These are phyloP conservation scores for Excoecaria cochinchinensis DNA, from an alignment of 345 rosid species.

Conservation along the genomic window DNA sequence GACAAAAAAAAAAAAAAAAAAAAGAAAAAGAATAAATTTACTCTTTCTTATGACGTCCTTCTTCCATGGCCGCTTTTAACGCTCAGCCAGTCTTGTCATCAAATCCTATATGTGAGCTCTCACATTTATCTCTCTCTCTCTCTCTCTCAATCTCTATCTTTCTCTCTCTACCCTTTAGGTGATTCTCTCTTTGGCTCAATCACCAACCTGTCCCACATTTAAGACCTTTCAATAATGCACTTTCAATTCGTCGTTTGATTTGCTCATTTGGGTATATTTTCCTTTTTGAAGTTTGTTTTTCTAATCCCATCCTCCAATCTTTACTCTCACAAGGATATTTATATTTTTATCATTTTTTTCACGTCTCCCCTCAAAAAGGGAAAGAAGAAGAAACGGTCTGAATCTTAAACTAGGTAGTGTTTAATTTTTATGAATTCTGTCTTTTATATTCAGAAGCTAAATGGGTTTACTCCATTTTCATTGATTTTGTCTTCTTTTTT, in stretches of 20 bases:
- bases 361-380: not conserved
- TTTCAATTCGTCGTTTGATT: constrained; percentile 35
- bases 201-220: constrained; percentile 23
- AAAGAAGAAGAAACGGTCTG: not conserved
- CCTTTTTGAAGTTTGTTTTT: not conserved
- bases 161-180: constrained; percentile 5
- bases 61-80: constrained; percentile 45
- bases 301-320: too few species aligned
- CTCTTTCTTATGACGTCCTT: constrained; percentile 6
- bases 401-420: not conserved
- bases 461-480: too few species aligned
- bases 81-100: constrained; percentile 52
- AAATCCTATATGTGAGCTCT: constrained; percentile 38
- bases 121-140: constrained; percentile 25
- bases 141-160: constrained; percentile 21
- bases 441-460: too few species aligned
- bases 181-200: constrained; percentile 21
- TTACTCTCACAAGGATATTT: not conserved
- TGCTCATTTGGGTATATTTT: constrained; percentile 38
- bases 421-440: not conserved
- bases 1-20: too few species aligned
- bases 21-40: too few species aligned
- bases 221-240: constrained; percentile 19
- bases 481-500: not conserved
- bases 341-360: not conserved